Base-by-base conservation (phyloP, 768 basidiomycete genomes). In the Auriculariales sp. region DNA sequence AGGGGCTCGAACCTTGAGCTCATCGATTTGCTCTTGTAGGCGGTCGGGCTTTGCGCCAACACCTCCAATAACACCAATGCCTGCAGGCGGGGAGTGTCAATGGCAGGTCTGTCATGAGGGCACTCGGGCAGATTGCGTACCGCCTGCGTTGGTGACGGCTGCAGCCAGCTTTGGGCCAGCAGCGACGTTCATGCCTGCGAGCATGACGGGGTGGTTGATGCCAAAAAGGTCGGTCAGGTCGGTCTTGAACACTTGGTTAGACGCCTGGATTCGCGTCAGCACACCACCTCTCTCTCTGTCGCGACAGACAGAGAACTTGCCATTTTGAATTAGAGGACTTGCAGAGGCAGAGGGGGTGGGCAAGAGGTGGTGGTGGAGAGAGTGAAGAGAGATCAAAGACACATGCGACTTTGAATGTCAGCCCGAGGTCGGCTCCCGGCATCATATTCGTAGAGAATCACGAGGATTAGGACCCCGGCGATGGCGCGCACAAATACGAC, bases 131-230 rank as follows among this genome's bases (percentile, higher is more conserved):
- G 22, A 14, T 24, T 42, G 17, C 45, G 49, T 35, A 25, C n/a
- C 14, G 15, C 46, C 90, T 19, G 90, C 77, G 58, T 92, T 92
- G n/a, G 87, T 87, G n/a, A 92, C 87, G 1, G 85, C 78, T 19
- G 88, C 90, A 17, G 89, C 89, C 6, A 92, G 67, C 63, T 72
- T 82, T 10, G 88, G 85, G 4, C 86, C 86, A 44, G 88, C 84
- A 47, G 87, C 88, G 28, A 90, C 79, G 59, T 86, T 88, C 87
- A 90, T 89, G 49, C 82, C 84, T 56, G 87, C 88, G 27, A 90
- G 71, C 75, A 90, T 79, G 60, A 90, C 80, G 4, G 88, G 88
- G 59, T 90, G 88, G 63, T 75, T 78, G 53, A 90, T 81, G 35
- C 70, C 71, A 68, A 91, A 89, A 51, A 89, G 63, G 57, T 69